Conservation (phyloP, 805 yeast species). For the Hanseniaspora lindneri region DNA sequence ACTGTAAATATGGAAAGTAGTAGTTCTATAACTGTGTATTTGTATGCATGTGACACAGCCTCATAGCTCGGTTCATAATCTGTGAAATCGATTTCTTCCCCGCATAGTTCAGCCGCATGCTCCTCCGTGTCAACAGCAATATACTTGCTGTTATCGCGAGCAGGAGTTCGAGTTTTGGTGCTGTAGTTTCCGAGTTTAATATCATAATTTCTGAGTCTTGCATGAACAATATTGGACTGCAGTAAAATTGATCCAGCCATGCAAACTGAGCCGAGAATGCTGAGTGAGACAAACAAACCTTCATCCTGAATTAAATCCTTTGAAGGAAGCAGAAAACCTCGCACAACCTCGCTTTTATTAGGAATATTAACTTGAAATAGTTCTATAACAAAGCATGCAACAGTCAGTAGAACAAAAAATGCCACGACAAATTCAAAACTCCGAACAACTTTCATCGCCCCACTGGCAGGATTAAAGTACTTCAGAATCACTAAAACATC, state of each 20-base stretch:
- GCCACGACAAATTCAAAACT: slow-evolving; percentile 69
- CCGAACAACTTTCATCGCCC: slow-evolving; percentile 62
- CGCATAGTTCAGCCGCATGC: slow-evolving; percentile 21
- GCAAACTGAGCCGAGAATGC: slow-evolving; percentile 85
- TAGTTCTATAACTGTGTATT: slow-evolving; percentile 70
- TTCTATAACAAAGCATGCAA: slow-evolving; percentile 62
- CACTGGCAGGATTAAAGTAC: slow-evolving; percentile 66
- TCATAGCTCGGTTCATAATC: slow-evolving; percentile 66
- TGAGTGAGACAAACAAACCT: slow-evolving; percentile 66
- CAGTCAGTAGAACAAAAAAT: slow-evolving; percentile 57
- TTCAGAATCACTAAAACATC: slow-evolving; percentile 70
- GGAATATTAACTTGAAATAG: slow-evolving; percentile 48
- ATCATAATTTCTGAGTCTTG: slow-evolving; percentile 69
- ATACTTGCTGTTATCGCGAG: neutral
- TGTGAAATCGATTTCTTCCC: slow-evolving; percentile 30
- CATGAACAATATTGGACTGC: slow-evolving; percentile 80
- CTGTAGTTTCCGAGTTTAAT: slow-evolving; percentile 48
- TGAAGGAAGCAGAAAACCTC: slow-evolving; percentile 59
- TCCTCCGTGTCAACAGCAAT: neutral
- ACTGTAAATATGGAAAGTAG: slow-evolving; percentile 75
- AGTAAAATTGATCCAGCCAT: slow-evolving; percentile 85
- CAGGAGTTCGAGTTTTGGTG: neutral
- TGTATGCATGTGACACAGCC: slow-evolving; percentile 72
- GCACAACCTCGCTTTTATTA: slow-evolving; percentile 39
- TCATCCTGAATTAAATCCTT: slow-evolving; percentile 46